These are phyloP conservation scores for Hippophae gyantsensis DNA, from an alignment of 306 rosid species.

Conservation along the genomic window DNA sequence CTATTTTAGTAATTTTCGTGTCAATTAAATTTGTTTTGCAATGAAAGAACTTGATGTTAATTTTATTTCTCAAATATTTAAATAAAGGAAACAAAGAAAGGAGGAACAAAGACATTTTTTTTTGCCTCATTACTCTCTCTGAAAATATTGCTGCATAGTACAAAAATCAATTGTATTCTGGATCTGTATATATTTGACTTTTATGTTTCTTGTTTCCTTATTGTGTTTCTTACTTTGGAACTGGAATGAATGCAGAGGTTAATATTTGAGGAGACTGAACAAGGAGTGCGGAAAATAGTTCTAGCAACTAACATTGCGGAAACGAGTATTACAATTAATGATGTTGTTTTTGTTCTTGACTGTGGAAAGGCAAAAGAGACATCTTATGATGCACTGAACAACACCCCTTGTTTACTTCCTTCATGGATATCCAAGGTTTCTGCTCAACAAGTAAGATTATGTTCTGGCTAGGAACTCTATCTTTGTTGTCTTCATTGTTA, in stretches of 20 bases:
- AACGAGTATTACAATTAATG: conserved; percentile 91
- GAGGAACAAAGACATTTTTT: no score
- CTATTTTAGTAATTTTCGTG: no score
- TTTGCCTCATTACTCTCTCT: no score
- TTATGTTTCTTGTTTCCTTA: conserved; percentile 7
- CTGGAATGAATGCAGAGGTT: conserved; percentile 58
- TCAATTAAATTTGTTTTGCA: no score
- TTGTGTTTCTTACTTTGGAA: conserved; percentile 16
- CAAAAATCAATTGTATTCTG: not conserved
- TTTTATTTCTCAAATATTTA: no score
- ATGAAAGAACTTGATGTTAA: no score
- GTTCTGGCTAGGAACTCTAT: conserved; percentile 24
- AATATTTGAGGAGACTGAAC: conserved; percentile 71
- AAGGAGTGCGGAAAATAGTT: conserved; percentile 87
- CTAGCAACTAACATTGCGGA: conserved; percentile 95
- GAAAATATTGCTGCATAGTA: no score
- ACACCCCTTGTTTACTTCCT: conserved; percentile 96
- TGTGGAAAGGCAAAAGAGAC: conserved; percentile 99
- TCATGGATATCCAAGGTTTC: conserved; percentile 98
- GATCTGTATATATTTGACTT: not conserved
- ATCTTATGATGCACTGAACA: conserved; percentile 90
- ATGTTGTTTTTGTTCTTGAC: conserved; percentile 85
- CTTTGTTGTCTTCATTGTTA: not conserved
- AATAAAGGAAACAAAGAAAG: no score
- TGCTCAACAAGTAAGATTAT: conserved; percentile 76